phyloP scores from a whole-genome alignment of 306 rosid genomes.

The Acacia acuminata region DNA sequence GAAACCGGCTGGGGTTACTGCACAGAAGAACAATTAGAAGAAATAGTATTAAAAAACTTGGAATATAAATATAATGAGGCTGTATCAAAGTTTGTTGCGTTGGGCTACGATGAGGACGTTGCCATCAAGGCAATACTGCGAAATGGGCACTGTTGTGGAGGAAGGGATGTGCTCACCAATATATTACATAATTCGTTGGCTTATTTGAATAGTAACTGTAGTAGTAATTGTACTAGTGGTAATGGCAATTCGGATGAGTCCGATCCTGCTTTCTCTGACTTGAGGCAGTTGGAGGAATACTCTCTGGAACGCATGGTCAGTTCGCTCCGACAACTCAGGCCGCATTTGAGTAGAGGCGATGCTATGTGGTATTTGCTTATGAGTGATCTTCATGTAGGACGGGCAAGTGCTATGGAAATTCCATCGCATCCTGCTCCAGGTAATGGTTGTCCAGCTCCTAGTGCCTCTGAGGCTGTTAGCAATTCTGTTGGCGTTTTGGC shows the following conservation, averaged over 20 bases:
- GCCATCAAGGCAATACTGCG: constrained; percentile 68
- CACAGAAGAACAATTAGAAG: constrained; percentile 93
- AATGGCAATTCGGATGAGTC: constrained; percentile 58
- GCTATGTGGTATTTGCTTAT: constrained; percentile 97
- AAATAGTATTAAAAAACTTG: constrained; percentile 70
- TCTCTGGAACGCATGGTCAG: constrained; percentile 84
- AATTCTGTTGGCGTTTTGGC: constrained; percentile 56
- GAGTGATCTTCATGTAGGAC: constrained; percentile 93
- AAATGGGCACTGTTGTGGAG: constrained; percentile 88
- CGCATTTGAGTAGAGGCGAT: constrained; percentile 85
- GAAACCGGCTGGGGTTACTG: constrained; percentile 88
- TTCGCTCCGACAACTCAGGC: constrained; percentile 81
- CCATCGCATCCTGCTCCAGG: constrained; percentile 45
- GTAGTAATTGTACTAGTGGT: constrained; percentile 16
- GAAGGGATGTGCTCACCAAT: constrained; percentile 77
- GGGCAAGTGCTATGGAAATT: constrained; percentile 79
- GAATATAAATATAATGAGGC: constrained; percentile 70
- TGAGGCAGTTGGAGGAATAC: constrained; percentile 85
- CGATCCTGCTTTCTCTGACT: constrained; percentile 66
- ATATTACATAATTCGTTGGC: constrained; percentile 76
- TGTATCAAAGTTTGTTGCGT: constrained; percentile 71
- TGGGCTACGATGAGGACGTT: constrained; percentile 78
- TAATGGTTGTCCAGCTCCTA: constrained; percentile 34
- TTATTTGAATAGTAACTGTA: constrained; percentile 53
- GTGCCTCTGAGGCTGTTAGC: constrained; percentile 44